Evolutionary conservation across 1,139 yeast species (phyloP), one percentile per base, ranked within the genome.

Genomic region (Yamadazyma blattariae): DNA sequence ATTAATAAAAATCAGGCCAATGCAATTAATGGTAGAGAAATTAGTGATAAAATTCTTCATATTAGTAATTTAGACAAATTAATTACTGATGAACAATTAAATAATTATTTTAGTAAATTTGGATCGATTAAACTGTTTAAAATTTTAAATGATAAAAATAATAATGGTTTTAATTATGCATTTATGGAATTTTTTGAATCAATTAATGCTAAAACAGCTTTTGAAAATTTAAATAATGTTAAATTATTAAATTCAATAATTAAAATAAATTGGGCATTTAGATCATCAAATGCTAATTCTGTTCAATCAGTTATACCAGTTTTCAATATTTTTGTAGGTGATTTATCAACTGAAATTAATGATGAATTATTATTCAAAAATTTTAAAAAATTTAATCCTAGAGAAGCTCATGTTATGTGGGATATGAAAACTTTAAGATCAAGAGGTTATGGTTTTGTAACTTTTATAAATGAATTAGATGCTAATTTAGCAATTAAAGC

Each of bases 351-450:
- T 9, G 96, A 89, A 48, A 83, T 89, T 26, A 82, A 85, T 52
- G 96, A 89, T 57, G 95, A 84, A 46, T 59, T 75, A 14, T 69
- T 89, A 45, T 68, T 67, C 35, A 64, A 59, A 31, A 72, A 85
- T 7, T 89, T 89, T 54, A 50, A 67, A n/a, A 65, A 66, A 37
- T 85, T 77, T 56, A 67, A 67, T 15, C 74, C 89, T 4, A 67
- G 79, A 34, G 95, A 87, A 55, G 96, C 96, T 13, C 90, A 88
- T 49, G 96, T 89, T 26, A 89, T 89, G 96, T 88, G 96, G 96
- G 96, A 89, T 58, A 87, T 87, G 95, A 90, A 84, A 55, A 85
- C 95, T 16, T 90, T 95, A 25, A 69, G 95, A 55, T 85, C 95
- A 5, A 72, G 96, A 60, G 95, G 96, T 15, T 89, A 88, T 54